Evolutionary conservation across 352 stramenopile genomes (phyloP), one percentile per base, ranked within the genome.

Genomic region (Phytophthora ohioensis): DNA sequence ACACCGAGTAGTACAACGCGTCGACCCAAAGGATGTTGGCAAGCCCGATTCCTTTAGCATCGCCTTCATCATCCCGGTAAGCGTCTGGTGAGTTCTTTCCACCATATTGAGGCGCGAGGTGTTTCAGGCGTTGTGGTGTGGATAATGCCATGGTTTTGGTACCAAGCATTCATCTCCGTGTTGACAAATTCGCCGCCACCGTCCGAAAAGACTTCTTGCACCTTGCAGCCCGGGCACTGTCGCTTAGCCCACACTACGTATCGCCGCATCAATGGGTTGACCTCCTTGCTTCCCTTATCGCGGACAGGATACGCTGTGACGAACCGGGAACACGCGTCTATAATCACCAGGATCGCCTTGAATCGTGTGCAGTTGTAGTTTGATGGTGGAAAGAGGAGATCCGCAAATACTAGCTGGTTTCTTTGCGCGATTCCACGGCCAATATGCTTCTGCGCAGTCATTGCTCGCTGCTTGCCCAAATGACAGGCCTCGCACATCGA

Each of bases 211-310:
- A 62, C n/a, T 27, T 61, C 27, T 4, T 17, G 21, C 10, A 61
- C 21, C n/a, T 30, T 31, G 13, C 4, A 9, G 8, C 27, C 38
- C 1, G 35, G 52, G 2, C 8, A 13, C 17, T 47, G 52, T 7
- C 52, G 35, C 27, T 59, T 36, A 27, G 36, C n/a, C 52, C 52
- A 57, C 3, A 32, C 34, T 59, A 43, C 2, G 17, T 59, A 47
- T 3, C 17, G 35, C 3, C 15, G 31, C 35, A 46, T 31, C 7
- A 45, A 17, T 1, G 49, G 34, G 13, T 57, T 57, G 5, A 57
- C 17, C 9, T 57, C 31, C 0, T n/a, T 6, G 35, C 11, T 30
- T 15, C 17, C n/a, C 6, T 21, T 57, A 13, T 11, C 0, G 32
- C n/a, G 45, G 2, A 4, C 31, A 32, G 1, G 49, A n/a, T 45